phyloP scores from a whole-genome alignment of 2,329 filamentous ascomycete genomes.

The Arachnomyces sp. region DNA sequence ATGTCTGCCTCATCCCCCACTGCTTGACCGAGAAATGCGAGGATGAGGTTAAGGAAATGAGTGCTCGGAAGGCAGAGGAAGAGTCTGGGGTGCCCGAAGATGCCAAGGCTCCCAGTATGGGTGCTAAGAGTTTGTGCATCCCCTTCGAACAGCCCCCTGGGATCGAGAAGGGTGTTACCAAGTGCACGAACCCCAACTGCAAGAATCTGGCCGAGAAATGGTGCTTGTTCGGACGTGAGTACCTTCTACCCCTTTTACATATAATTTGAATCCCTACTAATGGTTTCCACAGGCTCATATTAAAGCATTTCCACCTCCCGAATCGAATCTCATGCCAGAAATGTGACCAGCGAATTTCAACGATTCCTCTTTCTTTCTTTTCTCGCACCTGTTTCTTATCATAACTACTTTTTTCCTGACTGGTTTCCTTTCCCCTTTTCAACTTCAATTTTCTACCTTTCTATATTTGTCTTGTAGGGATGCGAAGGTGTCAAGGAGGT shows the following conservation, averaged over 20 bases:
- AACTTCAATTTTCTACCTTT: too few species aligned
- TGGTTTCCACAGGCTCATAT: conserved; percentile 20
- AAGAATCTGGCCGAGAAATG: conserved; percentile 66
- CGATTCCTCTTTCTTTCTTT: conserved; percentile 1
- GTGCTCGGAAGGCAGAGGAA: conserved; percentile 58
- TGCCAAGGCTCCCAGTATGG: conserved; percentile 65
- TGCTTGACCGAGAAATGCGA: conserved; percentile 80
- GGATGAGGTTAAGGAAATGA: conserved; percentile 89
- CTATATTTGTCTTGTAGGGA: too few species aligned
- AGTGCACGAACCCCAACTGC: conserved; percentile 88
- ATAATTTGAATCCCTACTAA: conserved; percentile 1
- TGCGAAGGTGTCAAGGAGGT: too few species aligned
- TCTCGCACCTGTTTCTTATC: too few species aligned
- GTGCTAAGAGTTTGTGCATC: conserved; percentile 68
- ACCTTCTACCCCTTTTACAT: not conserved
- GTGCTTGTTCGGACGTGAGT: conserved; percentile 80
- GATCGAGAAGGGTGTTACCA: conserved; percentile 69
- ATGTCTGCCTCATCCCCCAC: conserved; percentile 84
- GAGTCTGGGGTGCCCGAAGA: conserved; percentile 62
- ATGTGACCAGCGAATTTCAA: not conserved
- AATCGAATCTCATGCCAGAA: not conserved
- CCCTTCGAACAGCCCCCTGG: conserved; percentile 80
- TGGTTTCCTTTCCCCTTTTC: too few species aligned
- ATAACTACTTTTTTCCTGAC: too few species aligned
- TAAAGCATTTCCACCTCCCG: conserved; percentile 11